Percentiles rank a stretch among this genome's conserved stretches.
Evolutionary conservation across 352 stramenopile species (phyloP).

Genomic region (Plasmopara viticola): DNA sequence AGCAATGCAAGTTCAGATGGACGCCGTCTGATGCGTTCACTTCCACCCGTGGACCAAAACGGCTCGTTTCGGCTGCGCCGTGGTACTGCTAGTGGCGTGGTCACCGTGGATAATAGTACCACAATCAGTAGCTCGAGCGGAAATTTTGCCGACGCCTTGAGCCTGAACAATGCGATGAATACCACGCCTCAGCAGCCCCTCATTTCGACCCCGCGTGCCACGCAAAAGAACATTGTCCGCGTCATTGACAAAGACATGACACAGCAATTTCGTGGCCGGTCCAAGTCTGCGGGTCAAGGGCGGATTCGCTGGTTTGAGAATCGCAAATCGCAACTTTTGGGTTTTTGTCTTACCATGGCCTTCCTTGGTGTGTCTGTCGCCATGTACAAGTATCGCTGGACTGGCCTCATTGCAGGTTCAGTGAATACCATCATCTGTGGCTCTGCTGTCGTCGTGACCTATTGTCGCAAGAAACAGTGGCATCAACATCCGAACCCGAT

Average conservation of each 20-base stretch:
- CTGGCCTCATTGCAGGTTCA: slow-evolving; percentile 77
- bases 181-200: slow-evolving; percentile 57
- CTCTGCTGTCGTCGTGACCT: slow-evolving; percentile 82
- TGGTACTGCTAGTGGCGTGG: slow-evolving; percentile 28
- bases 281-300: slow-evolving; percentile 58
- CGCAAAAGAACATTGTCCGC: slow-evolving; percentile 75
- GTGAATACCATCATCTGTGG: slow-evolving; percentile 85
- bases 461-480: slow-evolving; percentile 84
- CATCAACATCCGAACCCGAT: slow-evolving; percentile 87
- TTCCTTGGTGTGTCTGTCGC: slow-evolving; percentile 81
- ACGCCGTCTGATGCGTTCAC: slow-evolving; percentile 28
- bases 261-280: slow-evolving; percentile 71
- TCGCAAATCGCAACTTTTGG: slow-evolving; percentile 81
- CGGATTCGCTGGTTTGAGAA: slow-evolving; percentile 87
- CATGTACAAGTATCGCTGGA: slow-evolving; percentile 87
- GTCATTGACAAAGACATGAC: slow-evolving; percentile 90
- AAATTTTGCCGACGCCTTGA: slow-evolving; percentile 29
- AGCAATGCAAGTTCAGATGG: slow-evolving; percentile 22
- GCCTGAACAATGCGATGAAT: slow-evolving; percentile 33
- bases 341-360: slow-evolving; percentile 80
- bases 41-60: slow-evolving; percentile 31
- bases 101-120: slow-evolving; percentile 40
- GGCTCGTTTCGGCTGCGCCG: slow-evolving; percentile 26
- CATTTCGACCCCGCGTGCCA: slow-evolving; percentile 47
- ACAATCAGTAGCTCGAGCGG: slow-evolving; percentile 42